phyloP scores from a whole-genome alignment of 2,329 filamentous ascomycete genomes.

The Fusarium palustre region DNA sequence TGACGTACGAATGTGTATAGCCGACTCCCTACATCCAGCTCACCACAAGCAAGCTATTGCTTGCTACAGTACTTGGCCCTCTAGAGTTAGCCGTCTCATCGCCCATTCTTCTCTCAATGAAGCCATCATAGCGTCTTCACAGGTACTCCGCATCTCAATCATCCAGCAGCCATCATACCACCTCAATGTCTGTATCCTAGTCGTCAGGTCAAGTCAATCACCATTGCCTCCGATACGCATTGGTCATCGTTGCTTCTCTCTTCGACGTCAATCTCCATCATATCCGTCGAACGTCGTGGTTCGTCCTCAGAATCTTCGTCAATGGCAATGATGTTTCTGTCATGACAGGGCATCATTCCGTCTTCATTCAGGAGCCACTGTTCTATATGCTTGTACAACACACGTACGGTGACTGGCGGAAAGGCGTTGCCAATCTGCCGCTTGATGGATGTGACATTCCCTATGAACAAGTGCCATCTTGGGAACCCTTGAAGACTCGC shows the following conservation, averaged over 20 bases:
- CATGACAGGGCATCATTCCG: constrained; percentile 45
- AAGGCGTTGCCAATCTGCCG: constrained; percentile 85
- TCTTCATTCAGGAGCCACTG: constrained; percentile 61
- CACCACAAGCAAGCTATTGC: background rate
- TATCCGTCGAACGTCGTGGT: constrained; percentile 36
- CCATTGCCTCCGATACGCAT: constrained; percentile 13
- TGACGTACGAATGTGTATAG: constrained; percentile 13
- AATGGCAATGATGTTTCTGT: constrained; percentile 41
- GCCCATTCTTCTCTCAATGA: background rate
- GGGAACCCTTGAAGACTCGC: constrained; percentile 79
- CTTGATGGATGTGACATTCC: constrained; percentile 57
- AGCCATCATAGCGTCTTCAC: constrained; percentile 11
- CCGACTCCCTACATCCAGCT: background rate
- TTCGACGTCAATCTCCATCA: constrained; percentile 41
- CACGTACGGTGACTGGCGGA: constrained; percentile 68
- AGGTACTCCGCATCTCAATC: background rate
- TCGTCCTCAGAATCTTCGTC: constrained; percentile 38
- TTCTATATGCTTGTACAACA: constrained; percentile 62
- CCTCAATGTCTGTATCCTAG: background rate
- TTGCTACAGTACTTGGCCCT: constrained; percentile 8
- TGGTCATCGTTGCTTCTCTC: constrained; percentile 1
- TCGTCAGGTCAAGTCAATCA: constrained; percentile 41
- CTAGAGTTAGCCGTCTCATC: constrained; percentile 4
- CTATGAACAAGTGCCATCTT: constrained; percentile 66
- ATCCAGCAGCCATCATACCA: background rate